Evolutionary conservation across 2,329 filamentous ascomycete species (phyloP).

Genomic region (Penicillium concentricum): DNA sequence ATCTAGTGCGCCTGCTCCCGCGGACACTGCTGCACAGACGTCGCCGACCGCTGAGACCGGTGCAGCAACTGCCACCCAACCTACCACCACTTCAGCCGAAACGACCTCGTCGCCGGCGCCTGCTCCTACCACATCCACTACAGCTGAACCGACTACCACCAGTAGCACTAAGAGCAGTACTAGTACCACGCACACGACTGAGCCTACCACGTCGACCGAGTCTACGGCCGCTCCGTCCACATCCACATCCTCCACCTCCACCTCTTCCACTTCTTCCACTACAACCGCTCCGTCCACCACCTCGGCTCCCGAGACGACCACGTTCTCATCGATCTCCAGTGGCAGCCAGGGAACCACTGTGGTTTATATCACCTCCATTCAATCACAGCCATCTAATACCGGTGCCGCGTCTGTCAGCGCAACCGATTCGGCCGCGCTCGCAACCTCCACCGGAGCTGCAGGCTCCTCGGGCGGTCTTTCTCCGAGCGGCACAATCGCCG

Average conservation of each 20-base stretch:
- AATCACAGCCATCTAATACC: slow-evolving; percentile 10
- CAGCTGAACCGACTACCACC: slow-evolving; percentile 8
- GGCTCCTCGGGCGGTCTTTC: slow-evolving; percentile 37
- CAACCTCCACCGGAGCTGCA: slow-evolving; percentile 25
- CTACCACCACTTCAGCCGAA: not conserved
- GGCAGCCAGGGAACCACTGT: slow-evolving; percentile 8
- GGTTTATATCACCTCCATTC: slow-evolving; percentile 8
- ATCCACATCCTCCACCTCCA: slow-evolving; percentile 9
- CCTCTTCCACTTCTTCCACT: slow-evolving; percentile 12
- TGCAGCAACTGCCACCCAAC: not conserved
- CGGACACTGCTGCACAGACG: not conserved
- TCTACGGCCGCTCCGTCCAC: slow-evolving; percentile 21
- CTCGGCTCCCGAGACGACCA: slow-evolving; percentile 11
- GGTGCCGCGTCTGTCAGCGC: slow-evolving; percentile 22
- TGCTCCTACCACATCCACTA: not conserved
- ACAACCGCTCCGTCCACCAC: slow-evolving; percentile 13
- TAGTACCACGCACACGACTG: slow-evolving; percentile 15
- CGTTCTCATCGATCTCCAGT: slow-evolving; percentile 15
- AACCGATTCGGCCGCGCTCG: slow-evolving; percentile 22
- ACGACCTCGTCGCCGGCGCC: not conserved
- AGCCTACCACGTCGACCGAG: slow-evolving; percentile 18
- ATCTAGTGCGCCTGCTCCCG: not conserved
- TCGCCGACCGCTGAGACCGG: not conserved
- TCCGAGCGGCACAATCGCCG: slow-evolving; percentile 70
- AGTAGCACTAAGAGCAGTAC: slow-evolving; percentile 15